phyloP scores from a whole-genome alignment of 176 grass and related monocot species.

The Avena atlantica region DNA sequence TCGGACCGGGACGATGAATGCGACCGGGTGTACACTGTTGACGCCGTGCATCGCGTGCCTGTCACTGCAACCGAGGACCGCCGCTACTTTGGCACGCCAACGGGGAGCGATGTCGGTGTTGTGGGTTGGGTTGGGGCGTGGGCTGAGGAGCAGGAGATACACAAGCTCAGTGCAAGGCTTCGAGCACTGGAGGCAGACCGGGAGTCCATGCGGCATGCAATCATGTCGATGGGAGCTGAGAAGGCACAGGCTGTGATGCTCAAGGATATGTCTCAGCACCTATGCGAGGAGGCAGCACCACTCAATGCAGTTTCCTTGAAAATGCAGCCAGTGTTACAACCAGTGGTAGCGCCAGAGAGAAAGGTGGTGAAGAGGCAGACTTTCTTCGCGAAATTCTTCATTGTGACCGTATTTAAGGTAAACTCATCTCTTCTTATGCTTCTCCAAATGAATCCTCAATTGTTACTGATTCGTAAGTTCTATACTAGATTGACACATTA shows the following conservation, averaged over 20 bases:
- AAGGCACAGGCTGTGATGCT: slow-evolving; percentile 69
- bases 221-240: slow-evolving; percentile 70
- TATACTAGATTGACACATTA: background rate
- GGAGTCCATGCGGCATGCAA: slow-evolving; percentile 77
- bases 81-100: slow-evolving; percentile 26
- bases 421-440: slow-evolving; percentile 15
- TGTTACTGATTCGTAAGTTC: slow-evolving; percentile 18
- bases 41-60: slow-evolving; percentile 60
- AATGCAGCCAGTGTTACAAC: slow-evolving; percentile 1
- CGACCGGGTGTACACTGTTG: slow-evolving; percentile 70
- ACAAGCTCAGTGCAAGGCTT: slow-evolving; percentile 65
- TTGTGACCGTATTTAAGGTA: slow-evolving; percentile 70
- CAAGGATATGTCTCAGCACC: slow-evolving; percentile 77
- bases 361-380: slow-evolving; percentile 53
- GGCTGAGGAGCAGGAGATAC: slow-evolving; percentile 63
- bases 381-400: slow-evolving; percentile 54
- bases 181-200: slow-evolving; percentile 70
- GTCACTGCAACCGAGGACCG: slow-evolving; percentile 41
- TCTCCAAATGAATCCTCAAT: background rate
- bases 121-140: background rate
- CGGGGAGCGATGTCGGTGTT: background rate
- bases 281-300: slow-evolving; percentile 50
- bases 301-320: slow-evolving; percentile 26
- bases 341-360: slow-evolving; percentile 33
- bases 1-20: slow-evolving; percentile 32